Percentiles rank a stretch among this genome's conserved stretches.
Evolutionary conservation across 75 land plant species (phyloP).

Genomic region (Adiantum capillusveneris): DNA sequence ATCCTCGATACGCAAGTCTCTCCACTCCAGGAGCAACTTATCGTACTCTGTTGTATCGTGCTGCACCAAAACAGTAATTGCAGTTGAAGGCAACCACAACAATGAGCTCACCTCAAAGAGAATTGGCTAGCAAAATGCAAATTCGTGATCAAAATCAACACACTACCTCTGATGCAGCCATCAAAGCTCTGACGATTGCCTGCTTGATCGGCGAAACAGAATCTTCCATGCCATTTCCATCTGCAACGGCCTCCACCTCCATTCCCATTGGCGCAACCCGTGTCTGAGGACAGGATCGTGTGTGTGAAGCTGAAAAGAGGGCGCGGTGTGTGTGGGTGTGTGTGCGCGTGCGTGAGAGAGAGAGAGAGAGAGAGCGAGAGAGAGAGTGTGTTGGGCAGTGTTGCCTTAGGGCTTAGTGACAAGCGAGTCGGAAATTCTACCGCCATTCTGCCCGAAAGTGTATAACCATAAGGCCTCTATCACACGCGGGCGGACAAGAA

Average conservation of each 20-base stretch:
- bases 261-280: background rate
- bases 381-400: no score
- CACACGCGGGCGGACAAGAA: no score
- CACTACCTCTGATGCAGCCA: background rate
- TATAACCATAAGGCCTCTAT: no score
- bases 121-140: background rate
- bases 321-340: no score
- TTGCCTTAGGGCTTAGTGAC: no score
- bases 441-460: no score
- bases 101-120: background rate
- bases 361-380: no score
- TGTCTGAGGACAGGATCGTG: no score
- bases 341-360: no score
- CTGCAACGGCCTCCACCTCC: background rate
- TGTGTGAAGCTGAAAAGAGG: no score
- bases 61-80: background rate
- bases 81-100: no score
- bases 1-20: constrained; percentile 10
- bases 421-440: no score
- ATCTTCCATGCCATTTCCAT: background rate
- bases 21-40: constrained; percentile 9
- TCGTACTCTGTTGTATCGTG: constrained; percentile 10
- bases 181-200: background rate
- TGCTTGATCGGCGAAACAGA: background rate
- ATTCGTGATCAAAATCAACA: background rate